A percentile compares a stretch with the other conserved stretches of the same genome.
These are phyloP conservation scores for Ophiostoma quercus DNA, from an alignment of 2,329 filamentous ascomycete species.

Conservation along the genomic window DNA sequence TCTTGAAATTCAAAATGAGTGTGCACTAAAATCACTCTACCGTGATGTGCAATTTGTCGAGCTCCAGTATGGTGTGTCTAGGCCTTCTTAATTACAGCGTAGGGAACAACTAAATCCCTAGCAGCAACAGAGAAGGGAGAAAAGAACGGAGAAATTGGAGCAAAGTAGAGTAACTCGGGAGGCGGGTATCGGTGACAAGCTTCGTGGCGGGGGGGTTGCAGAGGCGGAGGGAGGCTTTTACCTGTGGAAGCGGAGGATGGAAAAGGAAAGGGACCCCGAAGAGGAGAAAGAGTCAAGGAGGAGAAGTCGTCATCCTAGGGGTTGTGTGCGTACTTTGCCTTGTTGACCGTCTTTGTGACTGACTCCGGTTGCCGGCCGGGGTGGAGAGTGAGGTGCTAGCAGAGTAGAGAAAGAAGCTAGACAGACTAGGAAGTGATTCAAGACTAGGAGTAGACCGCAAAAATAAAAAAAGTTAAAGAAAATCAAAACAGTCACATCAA, in stretches of 20 bases:
- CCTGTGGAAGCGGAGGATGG: not conserved
- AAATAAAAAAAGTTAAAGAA: not conserved
- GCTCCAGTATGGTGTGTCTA: not conserved
- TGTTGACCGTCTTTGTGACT: not conserved
- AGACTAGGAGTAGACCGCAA: not conserved
- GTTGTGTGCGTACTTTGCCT: not conserved
- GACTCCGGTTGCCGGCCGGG: not conserved
- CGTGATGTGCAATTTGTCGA: not conserved
- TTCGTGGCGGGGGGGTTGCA: not conserved
- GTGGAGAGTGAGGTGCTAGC: not conserved
- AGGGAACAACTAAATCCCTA: constrained; percentile 14
- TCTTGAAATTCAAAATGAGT: not conserved
- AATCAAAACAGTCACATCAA: not conserved
- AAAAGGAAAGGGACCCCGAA: not conserved
- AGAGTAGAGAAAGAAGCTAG: not conserved
- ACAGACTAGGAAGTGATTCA: not conserved
- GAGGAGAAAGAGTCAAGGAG: not conserved
- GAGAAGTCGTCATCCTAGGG: not conserved
- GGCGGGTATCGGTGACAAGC: constrained; percentile 9
- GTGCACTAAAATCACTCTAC: not conserved
- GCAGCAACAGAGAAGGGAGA: not conserved
- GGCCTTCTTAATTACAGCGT: not conserved
- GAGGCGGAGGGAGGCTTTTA: not conserved
- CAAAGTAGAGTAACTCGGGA: not conserved
- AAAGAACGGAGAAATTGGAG: not conserved